phyloP scores from a whole-genome alignment of 768 basidiomycete genomes.

The Hygrophorus pudorinus region DNA sequence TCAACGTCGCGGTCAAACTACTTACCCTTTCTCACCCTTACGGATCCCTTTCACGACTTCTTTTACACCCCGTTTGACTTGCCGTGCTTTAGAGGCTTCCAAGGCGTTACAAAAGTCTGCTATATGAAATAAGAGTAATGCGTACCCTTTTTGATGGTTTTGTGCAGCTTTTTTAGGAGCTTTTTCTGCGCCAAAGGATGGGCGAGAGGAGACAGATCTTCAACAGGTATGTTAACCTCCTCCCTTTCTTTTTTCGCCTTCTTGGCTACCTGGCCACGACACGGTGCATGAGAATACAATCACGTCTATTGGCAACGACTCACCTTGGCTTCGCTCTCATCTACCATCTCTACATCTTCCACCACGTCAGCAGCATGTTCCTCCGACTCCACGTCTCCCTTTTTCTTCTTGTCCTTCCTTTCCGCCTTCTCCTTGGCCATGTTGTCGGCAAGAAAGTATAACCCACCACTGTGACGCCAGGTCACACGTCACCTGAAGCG shows the following conservation, averaged over 20 bases:
- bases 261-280: conserved; percentile 32
- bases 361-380: conserved; percentile 13
- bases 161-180: conserved; percentile 88
- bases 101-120: background rate
- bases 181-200: conserved; percentile 91
- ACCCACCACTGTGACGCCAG: background rate
- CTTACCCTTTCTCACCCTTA: conserved; percentile 94
- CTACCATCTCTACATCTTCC: conserved; percentile 45
- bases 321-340: conserved; percentile 24
- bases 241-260: conserved; percentile 58
- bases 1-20: conserved; percentile 9
- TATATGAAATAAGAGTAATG: background rate
- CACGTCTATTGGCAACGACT: conserved; percentile 9
- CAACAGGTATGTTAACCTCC: conserved; percentile 56
- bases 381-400: conserved; percentile 34
- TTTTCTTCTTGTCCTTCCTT: conserved; percentile 65
- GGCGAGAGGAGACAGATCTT: conserved; percentile 90
- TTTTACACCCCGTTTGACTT: conserved; percentile 96
- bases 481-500: too few species aligned
- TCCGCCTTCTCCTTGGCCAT: conserved; percentile 75
- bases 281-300: conserved; percentile 9
- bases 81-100: conserved; percentile 84
- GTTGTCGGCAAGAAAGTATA: background rate
- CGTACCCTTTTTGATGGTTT: conserved; percentile 85
- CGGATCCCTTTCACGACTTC: conserved; percentile 97